Conservation (phyloP, 345 rosid genomes). For the Rubroshorea leprosula region DNA sequence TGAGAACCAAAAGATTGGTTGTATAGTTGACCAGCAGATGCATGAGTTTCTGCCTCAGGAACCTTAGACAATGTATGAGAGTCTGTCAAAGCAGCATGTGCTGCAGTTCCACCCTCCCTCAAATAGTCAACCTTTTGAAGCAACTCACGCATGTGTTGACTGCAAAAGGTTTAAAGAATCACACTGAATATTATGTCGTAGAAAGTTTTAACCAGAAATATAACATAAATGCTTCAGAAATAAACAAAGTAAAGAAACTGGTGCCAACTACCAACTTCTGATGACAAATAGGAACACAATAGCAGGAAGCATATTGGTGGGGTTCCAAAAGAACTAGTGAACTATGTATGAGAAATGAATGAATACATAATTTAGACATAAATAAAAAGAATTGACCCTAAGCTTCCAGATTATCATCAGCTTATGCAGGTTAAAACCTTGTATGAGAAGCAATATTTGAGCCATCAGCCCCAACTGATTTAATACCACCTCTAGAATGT, state of each 20-base stretch:
- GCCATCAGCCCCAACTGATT: conserved; percentile 22
- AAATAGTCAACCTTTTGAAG: conserved; percentile 31
- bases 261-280: neutral
- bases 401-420: conserved; percentile 8
- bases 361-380: neutral
- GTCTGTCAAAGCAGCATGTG: conserved; percentile 16
- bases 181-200: conserved; percentile 1
- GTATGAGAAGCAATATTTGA: conserved; percentile 24
- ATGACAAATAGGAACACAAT: neutral
- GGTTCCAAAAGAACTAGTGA: neutral
- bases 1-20: conserved; percentile 34
- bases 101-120: conserved; percentile 19
- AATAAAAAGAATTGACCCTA: neutral
- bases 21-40: conserved; percentile 16
- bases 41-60: conserved; percentile 15
- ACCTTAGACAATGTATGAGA: conserved; percentile 12
- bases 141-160: conserved; percentile 38
- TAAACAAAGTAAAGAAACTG: neutral
- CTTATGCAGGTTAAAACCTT: conserved; percentile 22
- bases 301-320: neutral
- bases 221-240: neutral
- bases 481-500: conserved; percentile 21
- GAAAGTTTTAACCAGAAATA: neutral
- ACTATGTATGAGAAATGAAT: neutral
- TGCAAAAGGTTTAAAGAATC: conserved; percentile 13